Conservation (phyloP, 2,329 filamentous ascomycete species). For the Didymella glomerata region DNA sequence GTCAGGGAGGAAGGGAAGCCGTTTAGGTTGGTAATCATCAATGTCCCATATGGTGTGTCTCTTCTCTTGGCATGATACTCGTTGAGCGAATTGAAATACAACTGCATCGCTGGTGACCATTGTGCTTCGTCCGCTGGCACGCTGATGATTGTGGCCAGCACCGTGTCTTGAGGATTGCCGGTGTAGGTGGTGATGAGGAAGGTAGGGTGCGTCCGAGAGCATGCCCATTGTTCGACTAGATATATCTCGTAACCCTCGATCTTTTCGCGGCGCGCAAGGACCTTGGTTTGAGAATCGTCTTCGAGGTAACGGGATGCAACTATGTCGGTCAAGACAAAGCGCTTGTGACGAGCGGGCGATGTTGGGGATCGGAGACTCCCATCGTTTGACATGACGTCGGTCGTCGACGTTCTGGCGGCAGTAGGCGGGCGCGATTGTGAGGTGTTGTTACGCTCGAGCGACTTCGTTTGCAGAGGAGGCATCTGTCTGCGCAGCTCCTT, state of each 20-base stretch:
- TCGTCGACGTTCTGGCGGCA: slow-evolving; percentile 20
- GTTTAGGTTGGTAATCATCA: slow-evolving; percentile 95
- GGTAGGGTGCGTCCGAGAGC: slow-evolving; percentile 87
- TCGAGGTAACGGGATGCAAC: slow-evolving; percentile 77
- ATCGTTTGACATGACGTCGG: slow-evolving; percentile 22
- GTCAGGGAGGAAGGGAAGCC: slow-evolving; percentile 91
- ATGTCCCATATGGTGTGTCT: slow-evolving; percentile 79
- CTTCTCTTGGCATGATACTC: slow-evolving; percentile 85
- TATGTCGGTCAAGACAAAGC: slow-evolving; percentile 71
- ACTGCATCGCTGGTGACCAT: slow-evolving; percentile 80
- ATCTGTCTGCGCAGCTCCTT: slow-evolving; percentile 41
- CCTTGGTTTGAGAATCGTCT: slow-evolving; percentile 78
- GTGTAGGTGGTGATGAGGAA: slow-evolving; percentile 94
- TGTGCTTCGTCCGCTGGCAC: slow-evolving; percentile 80
- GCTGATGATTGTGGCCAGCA: slow-evolving; percentile 81
- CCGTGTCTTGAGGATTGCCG: slow-evolving; percentile 79
- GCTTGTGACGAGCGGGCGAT: slow-evolving; percentile 56
- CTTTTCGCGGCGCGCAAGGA: slow-evolving; percentile 74
- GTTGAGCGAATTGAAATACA: slow-evolving; percentile 87
- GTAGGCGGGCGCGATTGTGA: slow-evolving; percentile 25
- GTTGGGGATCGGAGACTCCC: slow-evolving; percentile 27
- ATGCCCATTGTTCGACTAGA: slow-evolving; percentile 97
- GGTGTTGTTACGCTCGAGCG: slow-evolving; percentile 30
- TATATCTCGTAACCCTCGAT: slow-evolving; percentile 91
- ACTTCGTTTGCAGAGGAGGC: slow-evolving; percentile 37